Conservation (phyloP, 2,329 filamentous ascomycete species). For the Hypoxylon sp. region DNA sequence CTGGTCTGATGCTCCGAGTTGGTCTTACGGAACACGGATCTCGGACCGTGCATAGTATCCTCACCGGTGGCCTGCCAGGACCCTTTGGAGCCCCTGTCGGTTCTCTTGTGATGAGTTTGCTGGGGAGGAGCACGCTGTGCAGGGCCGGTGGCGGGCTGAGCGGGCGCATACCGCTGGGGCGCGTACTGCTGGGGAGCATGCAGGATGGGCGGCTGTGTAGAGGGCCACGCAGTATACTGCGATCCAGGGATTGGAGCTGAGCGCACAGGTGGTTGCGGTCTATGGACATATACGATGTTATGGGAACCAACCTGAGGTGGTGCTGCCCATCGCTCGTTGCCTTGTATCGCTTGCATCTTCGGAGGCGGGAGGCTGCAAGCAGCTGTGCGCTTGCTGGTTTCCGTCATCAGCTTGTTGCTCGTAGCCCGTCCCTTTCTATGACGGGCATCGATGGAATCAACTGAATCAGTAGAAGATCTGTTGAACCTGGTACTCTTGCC, state of each 20-base stretch:
- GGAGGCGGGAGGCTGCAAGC: too few relatives aligned
- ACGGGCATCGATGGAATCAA: background rate
- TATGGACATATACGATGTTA: background rate
- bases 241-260: background rate
- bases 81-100: background rate
- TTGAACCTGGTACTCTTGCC: background rate
- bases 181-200: background rate
- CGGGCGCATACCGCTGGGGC: background rate
- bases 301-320: too few relatives aligned
- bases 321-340: too few relatives aligned
- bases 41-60: conserved; percentile 31
- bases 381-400: too few relatives aligned
- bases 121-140: background rate
- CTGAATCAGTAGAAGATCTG: background rate
- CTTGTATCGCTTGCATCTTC: too few relatives aligned
- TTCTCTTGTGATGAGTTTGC: background rate
- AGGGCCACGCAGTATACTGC: background rate
- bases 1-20: background rate
- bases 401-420: too few relatives aligned
- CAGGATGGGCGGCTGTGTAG: background rate
- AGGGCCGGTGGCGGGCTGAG: background rate
- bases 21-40: conserved; percentile 19
- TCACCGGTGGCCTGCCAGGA: conserved; percentile 7
- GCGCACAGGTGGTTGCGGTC: background rate
- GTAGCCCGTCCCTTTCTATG: background rate